phyloP scores from a whole-genome alignment of 2,329 filamentous ascomycete species.

The Apiospora pterosperma region DNA sequence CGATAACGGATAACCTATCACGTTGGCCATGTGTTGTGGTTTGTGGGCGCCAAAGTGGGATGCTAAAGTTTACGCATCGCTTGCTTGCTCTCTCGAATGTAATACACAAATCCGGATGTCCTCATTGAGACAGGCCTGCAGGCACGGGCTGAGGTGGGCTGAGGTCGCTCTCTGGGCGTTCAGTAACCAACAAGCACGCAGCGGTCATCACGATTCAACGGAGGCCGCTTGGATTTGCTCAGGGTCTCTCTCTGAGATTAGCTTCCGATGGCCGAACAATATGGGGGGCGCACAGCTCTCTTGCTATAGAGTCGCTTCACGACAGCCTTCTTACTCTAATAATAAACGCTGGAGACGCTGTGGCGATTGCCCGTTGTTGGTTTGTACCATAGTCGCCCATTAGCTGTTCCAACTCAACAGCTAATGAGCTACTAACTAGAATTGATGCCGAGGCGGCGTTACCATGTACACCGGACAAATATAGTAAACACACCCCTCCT shows the following conservation, averaged over 20 bases:
- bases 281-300: no score
- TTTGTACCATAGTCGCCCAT: no score
- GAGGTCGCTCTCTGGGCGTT: not conserved
- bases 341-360: not conserved
- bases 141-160: not conserved
- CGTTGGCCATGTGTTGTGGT: not conserved
- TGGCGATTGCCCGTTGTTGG: not conserved
- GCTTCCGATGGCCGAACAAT: not conserved
- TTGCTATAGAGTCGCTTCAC: not conserved
- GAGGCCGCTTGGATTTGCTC: not conserved
- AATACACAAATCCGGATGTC: not conserved
- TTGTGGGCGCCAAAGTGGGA: not conserved
- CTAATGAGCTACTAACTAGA: not conserved
- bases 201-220: not conserved
- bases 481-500: not conserved
- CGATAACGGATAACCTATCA: constrained; percentile 4
- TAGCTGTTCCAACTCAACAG: not conserved
- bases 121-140: not conserved
- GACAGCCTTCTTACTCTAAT: not conserved
- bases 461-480: not conserved
- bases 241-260: not conserved
- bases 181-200: not conserved
- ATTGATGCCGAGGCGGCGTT: not conserved
- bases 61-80: not conserved
- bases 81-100: not conserved